Evolutionary conservation across 2,329 filamentous ascomycete species (phyloP).

Genomic region (Phoma sp.): DNA sequence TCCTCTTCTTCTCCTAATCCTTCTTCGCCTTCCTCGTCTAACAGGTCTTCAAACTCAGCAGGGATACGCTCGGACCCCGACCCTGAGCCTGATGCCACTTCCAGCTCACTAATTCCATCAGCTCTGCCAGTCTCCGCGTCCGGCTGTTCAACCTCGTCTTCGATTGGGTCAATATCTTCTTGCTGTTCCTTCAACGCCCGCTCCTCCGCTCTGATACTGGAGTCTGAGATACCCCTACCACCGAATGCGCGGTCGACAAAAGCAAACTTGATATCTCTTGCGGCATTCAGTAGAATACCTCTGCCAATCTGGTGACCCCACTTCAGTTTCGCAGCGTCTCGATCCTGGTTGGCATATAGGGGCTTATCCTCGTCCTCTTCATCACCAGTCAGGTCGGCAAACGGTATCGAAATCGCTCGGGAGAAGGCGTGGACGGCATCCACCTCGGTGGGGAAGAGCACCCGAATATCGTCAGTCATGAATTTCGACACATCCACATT

Average conservation of each 20-base stretch:
- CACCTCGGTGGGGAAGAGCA: constrained; percentile 60
- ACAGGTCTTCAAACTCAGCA: constrained; percentile 7
- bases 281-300: constrained; percentile 64
- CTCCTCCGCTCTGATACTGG: constrained; percentile 51
- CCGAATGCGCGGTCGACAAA: constrained; percentile 68
- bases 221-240: constrained; percentile 58
- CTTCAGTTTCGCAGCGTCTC: constrained; percentile 55
- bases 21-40: constrained; percentile 42
- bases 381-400: constrained; percentile 56
- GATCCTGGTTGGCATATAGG: constrained; percentile 49
- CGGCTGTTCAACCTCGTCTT: constrained; percentile 53
- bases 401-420: constrained; percentile 59
- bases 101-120: constrained; percentile 16
- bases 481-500: constrained; percentile 66
- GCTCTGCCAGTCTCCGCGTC: constrained; percentile 34
- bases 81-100: constrained; percentile 9
- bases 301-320: constrained; percentile 68
- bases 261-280: constrained; percentile 61
- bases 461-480: constrained; percentile 60
- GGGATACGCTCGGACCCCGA: not conserved
- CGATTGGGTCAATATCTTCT: constrained; percentile 56
- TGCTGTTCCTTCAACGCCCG: constrained; percentile 47
- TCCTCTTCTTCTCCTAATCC: constrained; percentile 17
- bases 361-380: constrained; percentile 38
- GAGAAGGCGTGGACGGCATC: constrained; percentile 64